phyloP scores from a whole-genome alignment of 1,284 basidiomycete species.

The Apiotrichum sp. region DNA sequence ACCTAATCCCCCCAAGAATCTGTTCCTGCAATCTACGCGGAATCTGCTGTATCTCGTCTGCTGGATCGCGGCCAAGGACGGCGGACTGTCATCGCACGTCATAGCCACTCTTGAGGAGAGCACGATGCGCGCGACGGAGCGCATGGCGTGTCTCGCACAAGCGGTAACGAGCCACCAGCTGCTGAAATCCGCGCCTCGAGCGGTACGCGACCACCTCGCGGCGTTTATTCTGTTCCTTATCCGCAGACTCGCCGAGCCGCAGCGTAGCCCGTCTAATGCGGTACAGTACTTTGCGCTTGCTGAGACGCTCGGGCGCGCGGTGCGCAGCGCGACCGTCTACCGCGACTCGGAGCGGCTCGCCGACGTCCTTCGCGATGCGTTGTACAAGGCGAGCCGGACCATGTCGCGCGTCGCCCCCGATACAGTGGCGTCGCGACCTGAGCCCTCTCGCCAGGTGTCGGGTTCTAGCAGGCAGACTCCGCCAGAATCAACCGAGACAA shows the following conservation, averaged over 20 bases:
- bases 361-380: background rate
- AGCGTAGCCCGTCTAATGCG: background rate
- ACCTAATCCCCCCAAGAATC: background rate
- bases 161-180: background rate
- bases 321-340: background rate
- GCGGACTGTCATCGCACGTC: background rate
- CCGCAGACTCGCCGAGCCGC: background rate
- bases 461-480: background rate
- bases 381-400: background rate
- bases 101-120: background rate
- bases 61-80: background rate
- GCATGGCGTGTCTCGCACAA: background rate
- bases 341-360: background rate
- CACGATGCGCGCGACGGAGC: background rate
- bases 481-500: too few species aligned
- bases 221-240: background rate
- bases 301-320: background rate
- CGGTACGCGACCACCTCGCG: slow-evolving; percentile 1
- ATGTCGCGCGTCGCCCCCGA: too few species aligned
- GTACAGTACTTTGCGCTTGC: background rate
- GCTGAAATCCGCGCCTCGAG: background rate
- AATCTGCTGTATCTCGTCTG: slow-evolving; percentile 3
- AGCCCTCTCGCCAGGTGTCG: too few species aligned
- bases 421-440: too few species aligned
- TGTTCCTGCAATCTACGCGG: background rate